Percentiles rank a stretch among this genome's conserved stretches.
Conservation (phyloP, 2,329 filamentous ascomycete species). For the Endoconidiophora polonica region DNA sequence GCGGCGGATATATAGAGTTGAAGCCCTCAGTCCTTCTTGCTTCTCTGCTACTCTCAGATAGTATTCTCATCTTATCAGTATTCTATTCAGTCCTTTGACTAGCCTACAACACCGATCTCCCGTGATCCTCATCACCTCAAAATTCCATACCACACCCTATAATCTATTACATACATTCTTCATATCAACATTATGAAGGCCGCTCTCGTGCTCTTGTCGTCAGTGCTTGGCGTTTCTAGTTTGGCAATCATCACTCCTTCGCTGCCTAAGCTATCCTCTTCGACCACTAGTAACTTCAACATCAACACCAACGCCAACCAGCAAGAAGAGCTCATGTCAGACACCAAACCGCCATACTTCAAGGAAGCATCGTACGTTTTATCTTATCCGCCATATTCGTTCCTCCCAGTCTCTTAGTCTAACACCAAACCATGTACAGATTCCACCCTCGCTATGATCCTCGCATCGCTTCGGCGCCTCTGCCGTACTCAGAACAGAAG, state of each 20-base stretch:
- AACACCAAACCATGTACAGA: slow-evolving; percentile 12
- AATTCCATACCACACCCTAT: too few species aligned
- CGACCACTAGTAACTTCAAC: background rate
- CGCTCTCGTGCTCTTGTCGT: background rate
- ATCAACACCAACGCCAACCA: too few species aligned
- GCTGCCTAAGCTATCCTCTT: background rate
- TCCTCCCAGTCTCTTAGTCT: background rate
- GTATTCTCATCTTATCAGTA: too few species aligned
- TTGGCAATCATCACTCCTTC: background rate
- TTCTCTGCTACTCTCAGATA: too few species aligned
- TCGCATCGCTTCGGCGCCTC: slow-evolving; percentile 24
- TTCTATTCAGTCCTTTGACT: too few species aligned
- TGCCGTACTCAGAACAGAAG: slow-evolving; percentile 38
- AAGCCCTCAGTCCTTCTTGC: too few species aligned
- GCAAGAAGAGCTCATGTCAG: too few species aligned
- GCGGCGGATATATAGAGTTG: too few species aligned
- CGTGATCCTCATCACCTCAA: too few species aligned
- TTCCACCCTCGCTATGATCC: slow-evolving; percentile 22
- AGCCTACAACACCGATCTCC: too few species aligned
- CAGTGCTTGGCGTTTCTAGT: background rate
- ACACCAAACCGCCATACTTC: background rate
- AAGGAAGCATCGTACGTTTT: slow-evolving; percentile 7
- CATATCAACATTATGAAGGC: background rate
- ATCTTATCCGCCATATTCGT: background rate
- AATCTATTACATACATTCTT: background rate